Percentiles rank a stretch among this genome's conserved stretches.
Conservation (phyloP, 495 filamentous ascomycete species). For the Xylaria intraflava region DNA sequence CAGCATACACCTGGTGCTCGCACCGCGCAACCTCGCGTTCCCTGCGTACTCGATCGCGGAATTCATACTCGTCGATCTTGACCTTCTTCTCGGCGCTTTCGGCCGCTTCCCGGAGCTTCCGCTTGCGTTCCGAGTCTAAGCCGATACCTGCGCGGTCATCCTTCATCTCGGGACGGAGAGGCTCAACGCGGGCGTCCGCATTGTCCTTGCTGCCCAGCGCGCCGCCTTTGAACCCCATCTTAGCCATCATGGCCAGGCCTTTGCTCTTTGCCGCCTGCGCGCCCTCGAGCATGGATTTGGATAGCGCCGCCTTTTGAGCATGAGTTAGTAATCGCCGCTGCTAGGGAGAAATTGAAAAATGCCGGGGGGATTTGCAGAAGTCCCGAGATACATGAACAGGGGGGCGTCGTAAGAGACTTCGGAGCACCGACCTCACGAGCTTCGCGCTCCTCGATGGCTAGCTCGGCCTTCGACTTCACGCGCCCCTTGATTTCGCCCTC, state of each 20-base stretch:
- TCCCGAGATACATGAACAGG: not conserved
- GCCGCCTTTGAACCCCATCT: slow-evolving; percentile 79
- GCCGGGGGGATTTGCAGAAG: not conserved
- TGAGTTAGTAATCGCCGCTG: not conserved
- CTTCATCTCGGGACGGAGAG: slow-evolving; percentile 45
- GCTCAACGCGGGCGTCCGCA: slow-evolving; percentile 10
- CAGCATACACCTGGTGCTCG: slow-evolving; percentile 62
- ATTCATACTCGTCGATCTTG: slow-evolving; percentile 65
- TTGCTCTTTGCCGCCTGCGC: slow-evolving; percentile 54
- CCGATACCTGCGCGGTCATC: slow-evolving; percentile 84
- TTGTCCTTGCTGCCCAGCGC: slow-evolving; percentile 55
- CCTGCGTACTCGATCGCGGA: slow-evolving; percentile 61
- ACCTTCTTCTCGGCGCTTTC: slow-evolving; percentile 52
- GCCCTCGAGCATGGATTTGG: slow-evolving; percentile 53
- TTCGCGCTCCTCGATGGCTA: slow-evolving; percentile 57
- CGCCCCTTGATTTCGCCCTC: slow-evolving; percentile 55
- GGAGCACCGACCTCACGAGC: slow-evolving; percentile 50
- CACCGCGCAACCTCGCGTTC: slow-evolving; percentile 65
- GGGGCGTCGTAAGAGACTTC: too few relatives aligned
- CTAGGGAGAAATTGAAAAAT: too few relatives aligned
- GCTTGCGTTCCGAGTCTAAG: slow-evolving; percentile 70
- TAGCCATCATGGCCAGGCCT: slow-evolving; percentile 93
- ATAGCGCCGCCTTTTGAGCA: slow-evolving; percentile 47
- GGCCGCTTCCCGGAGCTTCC: slow-evolving; percentile 64
- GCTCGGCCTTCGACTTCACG: slow-evolving; percentile 76